Evolutionary conservation across 2,329 filamentous ascomycete genomes (phyloP).

Genomic region (Colletotrichum nymphaeae): DNA sequence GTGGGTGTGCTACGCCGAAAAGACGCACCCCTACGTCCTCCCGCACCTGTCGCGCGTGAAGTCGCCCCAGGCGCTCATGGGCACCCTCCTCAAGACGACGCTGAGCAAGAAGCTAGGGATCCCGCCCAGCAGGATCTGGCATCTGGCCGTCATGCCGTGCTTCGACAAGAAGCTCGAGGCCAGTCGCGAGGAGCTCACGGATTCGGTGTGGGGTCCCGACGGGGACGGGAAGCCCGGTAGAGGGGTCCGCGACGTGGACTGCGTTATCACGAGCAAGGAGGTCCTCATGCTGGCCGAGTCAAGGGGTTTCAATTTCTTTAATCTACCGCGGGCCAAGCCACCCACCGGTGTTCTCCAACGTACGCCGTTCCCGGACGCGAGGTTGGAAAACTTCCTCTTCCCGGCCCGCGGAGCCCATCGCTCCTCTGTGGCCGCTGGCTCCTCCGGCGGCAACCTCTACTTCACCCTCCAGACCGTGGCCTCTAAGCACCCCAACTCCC

Average conservation of each 20-base stretch:
- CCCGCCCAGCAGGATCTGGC: slow-evolving; percentile 86
- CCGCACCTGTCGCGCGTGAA: slow-evolving; percentile 92
- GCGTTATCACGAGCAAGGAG: slow-evolving; percentile 97
- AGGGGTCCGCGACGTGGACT: slow-evolving; percentile 90
- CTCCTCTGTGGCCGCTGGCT: slow-evolving; percentile 71
- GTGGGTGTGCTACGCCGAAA: slow-evolving; percentile 99
- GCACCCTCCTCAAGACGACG: slow-evolving; percentile 89
- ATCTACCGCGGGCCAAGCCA: slow-evolving; percentile 68
- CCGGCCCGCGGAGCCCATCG: slow-evolving; percentile 57
- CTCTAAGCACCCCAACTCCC: slow-evolving; percentile 76
- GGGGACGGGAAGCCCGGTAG: slow-evolving; percentile 58
- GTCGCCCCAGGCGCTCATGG: slow-evolving; percentile 91
- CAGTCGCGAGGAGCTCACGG: slow-evolving; percentile 90
- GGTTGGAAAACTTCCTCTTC: slow-evolving; percentile 80
- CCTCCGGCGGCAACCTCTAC: slow-evolving; percentile 89
- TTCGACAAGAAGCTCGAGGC: slow-evolving; percentile 99
- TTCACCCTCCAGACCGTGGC: slow-evolving; percentile 84
- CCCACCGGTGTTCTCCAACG: slow-evolving; percentile 49
- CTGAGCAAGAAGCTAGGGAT: slow-evolving; percentile 80
- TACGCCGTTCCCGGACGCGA: slow-evolving; percentile 78
- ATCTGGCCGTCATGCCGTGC: slow-evolving; percentile 96
- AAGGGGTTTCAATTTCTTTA: slow-evolving; percentile 80
- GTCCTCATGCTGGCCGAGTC: slow-evolving; percentile 89
- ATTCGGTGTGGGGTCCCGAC: slow-evolving; percentile 73
- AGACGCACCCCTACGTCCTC: slow-evolving; percentile 93